These are phyloP conservation scores for Lepraria neglecta DNA, from an alignment of 495 filamentous ascomycete genomes.

Conservation along the genomic window DNA sequence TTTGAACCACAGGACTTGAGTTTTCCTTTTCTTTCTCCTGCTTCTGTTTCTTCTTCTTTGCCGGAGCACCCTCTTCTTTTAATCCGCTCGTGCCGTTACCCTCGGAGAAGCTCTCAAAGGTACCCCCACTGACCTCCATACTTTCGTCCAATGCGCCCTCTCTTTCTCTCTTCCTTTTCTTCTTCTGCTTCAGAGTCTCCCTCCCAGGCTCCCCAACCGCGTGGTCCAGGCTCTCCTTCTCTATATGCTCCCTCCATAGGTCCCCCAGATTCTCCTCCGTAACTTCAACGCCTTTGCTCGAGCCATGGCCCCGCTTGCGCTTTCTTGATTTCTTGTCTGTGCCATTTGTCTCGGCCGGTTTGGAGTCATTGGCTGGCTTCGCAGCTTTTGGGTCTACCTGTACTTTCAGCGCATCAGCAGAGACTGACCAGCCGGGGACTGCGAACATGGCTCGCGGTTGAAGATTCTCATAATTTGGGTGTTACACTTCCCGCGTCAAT, in stretches of 20 bases:
- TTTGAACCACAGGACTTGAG: constrained; percentile 28
- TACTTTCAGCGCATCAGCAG: constrained; percentile 59
- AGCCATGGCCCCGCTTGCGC: constrained; percentile 46
- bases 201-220: not conserved
- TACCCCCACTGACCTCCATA: not conserved
- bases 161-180: constrained; percentile 36
- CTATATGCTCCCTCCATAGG: constrained; percentile 73
- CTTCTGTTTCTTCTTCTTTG: constrained; percentile 31
- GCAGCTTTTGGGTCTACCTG: constrained; percentile 49
- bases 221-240: constrained; percentile 33
- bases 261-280: constrained; percentile 65
- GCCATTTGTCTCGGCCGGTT: constrained; percentile 27
- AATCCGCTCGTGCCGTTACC: not conserved
- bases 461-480: not conserved
- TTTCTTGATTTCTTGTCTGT: constrained; percentile 41
- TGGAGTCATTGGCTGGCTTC: constrained; percentile 21
- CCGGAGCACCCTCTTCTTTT: constrained; percentile 20
- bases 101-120: constrained; percentile 12
- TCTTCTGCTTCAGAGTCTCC: constrained; percentile 32
- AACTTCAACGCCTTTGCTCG: constrained; percentile 46
- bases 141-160: not conserved
- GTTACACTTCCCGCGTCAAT: not conserved
- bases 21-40: constrained; percentile 30
- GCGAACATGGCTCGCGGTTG: constrained; percentile 64
- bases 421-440: constrained; percentile 82